Conservation (phyloP, 176 grass and related monocot genomes). For the Elaeis guineensis region DNA sequence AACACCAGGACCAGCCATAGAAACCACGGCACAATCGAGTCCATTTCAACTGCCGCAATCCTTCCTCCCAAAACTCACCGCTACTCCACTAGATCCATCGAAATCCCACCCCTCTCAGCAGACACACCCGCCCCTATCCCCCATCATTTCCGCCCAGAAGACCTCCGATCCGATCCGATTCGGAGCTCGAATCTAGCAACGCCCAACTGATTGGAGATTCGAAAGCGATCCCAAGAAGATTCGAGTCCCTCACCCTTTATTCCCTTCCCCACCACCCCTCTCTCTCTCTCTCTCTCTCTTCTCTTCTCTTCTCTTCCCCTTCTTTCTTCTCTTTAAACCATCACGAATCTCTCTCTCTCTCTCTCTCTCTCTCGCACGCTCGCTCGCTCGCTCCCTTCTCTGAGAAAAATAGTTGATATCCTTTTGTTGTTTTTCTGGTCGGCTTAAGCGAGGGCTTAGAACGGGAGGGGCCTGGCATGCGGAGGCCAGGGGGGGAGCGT, state of each 20-base stretch:
- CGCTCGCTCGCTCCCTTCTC: conserved; percentile 1
- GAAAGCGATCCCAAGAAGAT: conserved; percentile 27
- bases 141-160: conserved; percentile 33
- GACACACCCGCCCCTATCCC: conserved; percentile 25
- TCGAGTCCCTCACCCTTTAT: conserved; percentile 16
- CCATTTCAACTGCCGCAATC: conserved; percentile 15
- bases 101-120: conserved; percentile 13
- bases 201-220: conserved; percentile 5
- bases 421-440: too few relatives aligned
- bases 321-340: background rate
- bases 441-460: too few relatives aligned
- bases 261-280: background rate
- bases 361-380: conserved; percentile 20
- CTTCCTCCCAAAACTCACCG: conserved; percentile 6
- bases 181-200: too few relatives aligned
- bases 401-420: background rate
- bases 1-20: conserved; percentile 27
- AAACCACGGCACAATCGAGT: conserved; percentile 10
- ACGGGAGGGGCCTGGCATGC: too few relatives aligned
- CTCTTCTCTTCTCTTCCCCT: conserved; percentile 11
- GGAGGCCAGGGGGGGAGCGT: too few relatives aligned
- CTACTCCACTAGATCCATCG: conserved; percentile 27
- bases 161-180: conserved; percentile 5
- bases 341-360: conserved; percentile 3
- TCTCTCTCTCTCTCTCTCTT: background rate